Evolutionary conservation across 768 basidiomycete genomes (phyloP).

Genomic region (Serendipita sp.): DNA sequence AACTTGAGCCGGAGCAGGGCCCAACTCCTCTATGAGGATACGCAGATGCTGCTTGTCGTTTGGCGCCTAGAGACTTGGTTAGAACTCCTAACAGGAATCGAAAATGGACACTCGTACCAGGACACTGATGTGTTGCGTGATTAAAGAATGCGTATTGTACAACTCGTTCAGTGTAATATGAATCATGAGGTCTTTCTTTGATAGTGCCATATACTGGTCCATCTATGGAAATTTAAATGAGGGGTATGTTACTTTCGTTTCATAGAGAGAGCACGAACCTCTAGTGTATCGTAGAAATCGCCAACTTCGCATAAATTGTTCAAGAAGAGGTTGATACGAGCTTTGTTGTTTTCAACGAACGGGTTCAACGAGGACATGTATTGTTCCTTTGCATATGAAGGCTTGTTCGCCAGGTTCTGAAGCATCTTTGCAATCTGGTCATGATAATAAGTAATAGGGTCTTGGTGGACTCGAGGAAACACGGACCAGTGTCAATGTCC

Average conservation of each 20-base stretch:
- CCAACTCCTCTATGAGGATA: conserved; percentile 91
- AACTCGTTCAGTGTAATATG: conserved; percentile 97
- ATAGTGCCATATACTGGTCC: conserved; percentile 99
- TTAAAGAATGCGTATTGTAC: conserved; percentile 95
- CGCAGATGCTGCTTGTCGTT: conserved; percentile 97
- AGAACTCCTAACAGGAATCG: background rate
- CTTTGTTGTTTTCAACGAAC: conserved; percentile 97
- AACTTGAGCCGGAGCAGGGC: conserved; percentile 82
- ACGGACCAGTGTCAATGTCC: conserved; percentile 76
- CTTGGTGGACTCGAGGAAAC: background rate
- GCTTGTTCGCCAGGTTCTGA: conserved; percentile 97
- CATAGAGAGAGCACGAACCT: conserved; percentile 34
- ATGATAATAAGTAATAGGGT: background rate
- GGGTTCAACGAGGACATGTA: conserved; percentile 99
- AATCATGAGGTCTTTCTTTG: conserved; percentile 96
- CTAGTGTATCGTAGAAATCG: conserved; percentile 96
- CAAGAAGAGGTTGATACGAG: conserved; percentile 91
- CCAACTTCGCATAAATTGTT: conserved; percentile 96
- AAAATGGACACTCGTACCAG: conserved; percentile 39
- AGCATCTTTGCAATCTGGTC: conserved; percentile 96
- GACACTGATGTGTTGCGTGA: conserved; percentile 87
- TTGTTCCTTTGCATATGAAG: conserved; percentile 90
- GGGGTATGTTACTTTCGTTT: background rate
- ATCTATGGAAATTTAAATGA: conserved; percentile 37
- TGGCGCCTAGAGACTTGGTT: conserved; percentile 47